Evolutionary conservation across 2,329 filamentous ascomycete species (phyloP).

Genomic region (Sarocladium strictum): DNA sequence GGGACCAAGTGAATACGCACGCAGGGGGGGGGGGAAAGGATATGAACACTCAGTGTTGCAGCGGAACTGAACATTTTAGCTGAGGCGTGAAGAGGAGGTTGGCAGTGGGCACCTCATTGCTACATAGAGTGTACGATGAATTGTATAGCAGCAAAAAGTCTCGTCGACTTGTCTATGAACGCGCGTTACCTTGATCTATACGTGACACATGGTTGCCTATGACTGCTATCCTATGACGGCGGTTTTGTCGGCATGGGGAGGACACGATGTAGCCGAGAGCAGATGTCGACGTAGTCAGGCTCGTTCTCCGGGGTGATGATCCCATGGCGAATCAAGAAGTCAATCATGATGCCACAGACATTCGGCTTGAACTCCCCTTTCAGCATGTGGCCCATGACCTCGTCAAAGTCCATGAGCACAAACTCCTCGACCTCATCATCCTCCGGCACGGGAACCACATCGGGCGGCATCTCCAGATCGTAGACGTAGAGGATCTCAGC

Average conservation of each 20-base stretch:
- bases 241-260: constrained; percentile 33
- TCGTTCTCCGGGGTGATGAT: constrained; percentile 70
- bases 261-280: constrained; percentile 34
- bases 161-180: not conserved
- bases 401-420: constrained; percentile 54
- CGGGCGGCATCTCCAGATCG: constrained; percentile 59
- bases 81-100: constrained; percentile 4
- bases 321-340: constrained; percentile 76
- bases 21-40: not conserved
- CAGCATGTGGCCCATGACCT: constrained; percentile 56
- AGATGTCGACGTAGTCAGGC: constrained; percentile 64
- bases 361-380: constrained; percentile 79
- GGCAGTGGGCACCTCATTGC: constrained; percentile 10
- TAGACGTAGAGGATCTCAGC: constrained; percentile 59
- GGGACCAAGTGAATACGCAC: not conserved
- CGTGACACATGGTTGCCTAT: not conserved
- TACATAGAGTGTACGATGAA: constrained; percentile 10
- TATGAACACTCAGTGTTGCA: not conserved
- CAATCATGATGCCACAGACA: constrained; percentile 69
- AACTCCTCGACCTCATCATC: constrained; percentile 80
- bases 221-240: too few species aligned
- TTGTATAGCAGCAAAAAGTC: constrained; percentile 7
- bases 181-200: not conserved
- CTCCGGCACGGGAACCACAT: constrained; percentile 57
- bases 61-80: not conserved